phyloP scores from a whole-genome alignment of 2,329 filamentous ascomycete genomes.

The Fusarium continuum region DNA sequence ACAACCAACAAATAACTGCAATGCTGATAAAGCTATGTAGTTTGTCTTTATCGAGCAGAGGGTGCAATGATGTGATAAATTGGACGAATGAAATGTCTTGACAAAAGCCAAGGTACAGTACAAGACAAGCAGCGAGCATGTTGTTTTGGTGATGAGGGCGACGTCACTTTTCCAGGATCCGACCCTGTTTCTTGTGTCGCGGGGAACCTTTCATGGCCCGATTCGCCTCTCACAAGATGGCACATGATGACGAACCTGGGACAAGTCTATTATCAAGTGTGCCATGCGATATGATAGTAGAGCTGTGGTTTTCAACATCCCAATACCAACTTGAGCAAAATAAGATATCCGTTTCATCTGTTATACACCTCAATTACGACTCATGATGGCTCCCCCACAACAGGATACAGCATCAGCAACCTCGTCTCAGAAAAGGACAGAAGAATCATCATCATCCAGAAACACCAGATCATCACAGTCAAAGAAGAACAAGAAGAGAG shows the following conservation, averaged over 20 bases:
- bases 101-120: background rate
- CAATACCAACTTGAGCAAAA: background rate
- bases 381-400: conserved; percentile 19
- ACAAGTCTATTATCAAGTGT: conserved; percentile 1
- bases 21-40: background rate
- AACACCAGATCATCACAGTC: background rate
- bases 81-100: too few relatives aligned
- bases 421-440: conserved; percentile 3
- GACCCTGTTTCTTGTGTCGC: conserved; percentile 38
- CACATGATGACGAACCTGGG: conserved; percentile 39
- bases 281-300: background rate
- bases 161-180: conserved; percentile 41
- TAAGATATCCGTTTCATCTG: background rate
- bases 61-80: background rate
- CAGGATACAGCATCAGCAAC: conserved; percentile 7
- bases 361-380: background rate
- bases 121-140: background rate
- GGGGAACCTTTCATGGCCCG: conserved; percentile 31
- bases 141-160: conserved; percentile 19
- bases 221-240: conserved; percentile 33
- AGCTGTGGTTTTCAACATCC: background rate
- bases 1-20: background rate
- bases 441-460: conserved; percentile 2
- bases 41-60: background rate
- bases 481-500: conserved; percentile 1